A percentile compares a stretch with the other conserved stretches of the same genome.
These are phyloP conservation scores for Sergeia podlipaevii DNA, from an alignment of 208 protist species.

Conservation along the genomic window DNA sequence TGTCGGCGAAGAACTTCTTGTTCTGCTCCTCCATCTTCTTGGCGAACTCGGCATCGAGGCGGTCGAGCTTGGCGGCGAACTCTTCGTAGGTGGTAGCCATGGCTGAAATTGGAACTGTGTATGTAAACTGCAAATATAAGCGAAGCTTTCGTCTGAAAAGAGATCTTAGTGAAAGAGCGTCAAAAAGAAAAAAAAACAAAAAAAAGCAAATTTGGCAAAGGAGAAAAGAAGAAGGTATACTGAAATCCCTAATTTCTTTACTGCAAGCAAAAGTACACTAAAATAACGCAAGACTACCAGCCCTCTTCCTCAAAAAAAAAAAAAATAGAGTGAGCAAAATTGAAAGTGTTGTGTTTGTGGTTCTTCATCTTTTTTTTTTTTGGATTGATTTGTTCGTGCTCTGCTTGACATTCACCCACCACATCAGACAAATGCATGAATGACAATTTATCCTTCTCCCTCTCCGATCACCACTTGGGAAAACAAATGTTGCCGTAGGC, in stretches of 20 bases:
- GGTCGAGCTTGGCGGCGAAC: constrained; percentile 65
- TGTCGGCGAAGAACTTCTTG: constrained; percentile 74
- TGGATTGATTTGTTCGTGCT: background rate
- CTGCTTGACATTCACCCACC: background rate
- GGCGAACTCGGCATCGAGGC: constrained; percentile 53
- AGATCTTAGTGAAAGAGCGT: background rate
- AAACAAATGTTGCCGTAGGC: constrained; percentile 40
- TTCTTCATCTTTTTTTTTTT: constrained; percentile 6
- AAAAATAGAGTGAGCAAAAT: background rate
- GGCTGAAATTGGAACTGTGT: too few relatives aligned
- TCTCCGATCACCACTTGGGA: constrained; percentile 8
- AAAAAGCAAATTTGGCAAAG: constrained; percentile 1
- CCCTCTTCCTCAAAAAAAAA: constrained; percentile 1
- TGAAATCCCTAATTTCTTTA: too few relatives aligned
- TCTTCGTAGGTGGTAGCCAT: constrained; percentile 58
- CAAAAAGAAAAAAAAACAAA: constrained; percentile 2
- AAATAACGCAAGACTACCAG: too few relatives aligned
- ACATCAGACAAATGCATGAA: constrained; percentile 1
- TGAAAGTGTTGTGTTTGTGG: background rate
- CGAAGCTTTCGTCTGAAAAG: too few relatives aligned
- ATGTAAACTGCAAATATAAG: background rate
- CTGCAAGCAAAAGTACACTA: too few relatives aligned
- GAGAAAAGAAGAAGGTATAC: constrained; percentile 5
- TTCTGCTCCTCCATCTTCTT: constrained; percentile 78
- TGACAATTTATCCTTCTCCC: too few relatives aligned